A percentile compares a stretch with the other conserved stretches of the same genome.
Conservation (phyloP, 1,139 yeast species). For the Martiniozyma asiatica region DNA sequence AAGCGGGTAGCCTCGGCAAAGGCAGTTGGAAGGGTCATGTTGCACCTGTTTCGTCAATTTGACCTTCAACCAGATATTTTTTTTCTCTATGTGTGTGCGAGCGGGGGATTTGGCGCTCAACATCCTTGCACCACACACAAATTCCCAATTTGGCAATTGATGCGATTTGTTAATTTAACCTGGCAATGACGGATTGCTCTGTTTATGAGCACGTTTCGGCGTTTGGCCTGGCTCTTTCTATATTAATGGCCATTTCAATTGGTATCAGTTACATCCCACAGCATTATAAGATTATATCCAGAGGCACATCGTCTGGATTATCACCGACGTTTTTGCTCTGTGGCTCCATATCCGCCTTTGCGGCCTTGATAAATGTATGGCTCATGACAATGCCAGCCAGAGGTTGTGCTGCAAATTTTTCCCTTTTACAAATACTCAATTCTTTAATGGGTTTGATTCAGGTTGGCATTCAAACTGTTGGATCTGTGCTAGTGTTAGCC, state of each 20-base stretch:
- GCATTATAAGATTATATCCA: slow-evolving; percentile 44
- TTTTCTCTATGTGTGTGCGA: not conserved
- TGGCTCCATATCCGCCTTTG: slow-evolving; percentile 62
- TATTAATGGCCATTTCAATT: too few species aligned
- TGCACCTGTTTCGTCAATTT: too few species aligned
- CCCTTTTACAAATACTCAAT: slow-evolving; percentile 50
- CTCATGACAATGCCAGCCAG: slow-evolving; percentile 47
- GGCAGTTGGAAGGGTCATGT: slow-evolving; percentile 38
- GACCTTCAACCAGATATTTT: not conserved
- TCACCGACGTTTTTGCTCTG: slow-evolving; percentile 63
- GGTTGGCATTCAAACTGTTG: slow-evolving; percentile 53
- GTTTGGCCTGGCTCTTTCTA: too few species aligned
- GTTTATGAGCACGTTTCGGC: too few species aligned
- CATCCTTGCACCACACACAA: too few species aligned
- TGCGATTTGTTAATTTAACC: too few species aligned
- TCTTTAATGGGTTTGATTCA: slow-evolving; percentile 62
- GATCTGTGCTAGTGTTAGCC: slow-evolving; percentile 50
- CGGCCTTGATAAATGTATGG: slow-evolving; percentile 58
- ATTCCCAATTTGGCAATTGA: too few species aligned
- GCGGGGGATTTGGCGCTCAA: too few species aligned
- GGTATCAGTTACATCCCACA: slow-evolving; percentile 71
- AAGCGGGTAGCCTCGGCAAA: slow-evolving; percentile 75
- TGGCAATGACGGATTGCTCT: too few species aligned
- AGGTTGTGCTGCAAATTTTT: slow-evolving; percentile 34
- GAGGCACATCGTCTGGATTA: slow-evolving; percentile 67